These are phyloP conservation scores for Mycena capillaripes DNA, from an alignment of 768 basidiomycete species.

Conservation along the genomic window DNA sequence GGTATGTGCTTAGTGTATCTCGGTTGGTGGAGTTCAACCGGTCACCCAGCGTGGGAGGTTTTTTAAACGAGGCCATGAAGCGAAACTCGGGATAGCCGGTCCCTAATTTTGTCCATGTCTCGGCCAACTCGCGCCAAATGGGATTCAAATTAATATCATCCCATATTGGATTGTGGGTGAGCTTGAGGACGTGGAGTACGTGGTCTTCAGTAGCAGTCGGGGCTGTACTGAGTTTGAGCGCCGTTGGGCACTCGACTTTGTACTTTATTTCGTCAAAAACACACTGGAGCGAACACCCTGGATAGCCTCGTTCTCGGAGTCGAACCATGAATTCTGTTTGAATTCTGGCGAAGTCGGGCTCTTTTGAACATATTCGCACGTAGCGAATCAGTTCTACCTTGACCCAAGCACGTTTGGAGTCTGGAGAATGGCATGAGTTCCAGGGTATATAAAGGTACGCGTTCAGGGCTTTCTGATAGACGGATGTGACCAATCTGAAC, in stretches of 20 bases:
- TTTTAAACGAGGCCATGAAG: conserved; percentile 26
- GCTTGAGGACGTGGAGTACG: conserved; percentile 29
- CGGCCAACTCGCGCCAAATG: conserved; percentile 19
- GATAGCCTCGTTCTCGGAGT: too few relatives aligned
- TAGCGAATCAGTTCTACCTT: conserved; percentile 1
- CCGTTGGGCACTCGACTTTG: conserved; percentile 14
- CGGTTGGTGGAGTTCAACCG: conserved; percentile 17
- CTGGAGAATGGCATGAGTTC: conserved; percentile 4
- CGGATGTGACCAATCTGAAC: background rate
- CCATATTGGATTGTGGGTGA: conserved; percentile 27
- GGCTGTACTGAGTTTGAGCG: conserved; percentile 4
- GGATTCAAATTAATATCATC: conserved; percentile 17
- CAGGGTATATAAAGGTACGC: conserved; percentile 33
- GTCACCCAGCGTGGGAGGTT: conserved; percentile 23
- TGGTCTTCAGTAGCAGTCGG: background rate
- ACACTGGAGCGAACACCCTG: too few relatives aligned
- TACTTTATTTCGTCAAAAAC: conserved; percentile 26
- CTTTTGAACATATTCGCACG: conserved; percentile 15
- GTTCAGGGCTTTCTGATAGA: conserved; percentile 28
- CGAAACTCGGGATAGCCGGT: conserved; percentile 20
- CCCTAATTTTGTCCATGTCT: conserved; percentile 15
- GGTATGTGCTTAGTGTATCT: background rate
- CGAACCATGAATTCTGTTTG: background rate
- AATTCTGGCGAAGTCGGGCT: conserved; percentile 16
- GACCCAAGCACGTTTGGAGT: conserved; percentile 9